Conservation (phyloP, 805 yeast genomes). For the Ogataea zsoltii region DNA sequence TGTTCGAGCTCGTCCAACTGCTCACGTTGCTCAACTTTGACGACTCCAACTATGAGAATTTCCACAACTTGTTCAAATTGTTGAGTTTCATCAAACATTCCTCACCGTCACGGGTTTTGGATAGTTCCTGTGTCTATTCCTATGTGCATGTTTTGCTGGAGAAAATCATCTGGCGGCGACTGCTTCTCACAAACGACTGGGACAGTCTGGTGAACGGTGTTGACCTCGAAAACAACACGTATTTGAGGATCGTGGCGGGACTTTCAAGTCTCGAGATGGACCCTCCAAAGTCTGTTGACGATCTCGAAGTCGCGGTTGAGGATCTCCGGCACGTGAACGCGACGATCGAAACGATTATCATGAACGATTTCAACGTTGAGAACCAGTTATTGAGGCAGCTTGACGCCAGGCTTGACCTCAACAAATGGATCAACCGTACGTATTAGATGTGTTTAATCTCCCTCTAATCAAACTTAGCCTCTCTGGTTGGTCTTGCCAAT, state of each 20-base stretch:
- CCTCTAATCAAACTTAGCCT: background rate
- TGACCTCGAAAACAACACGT: slow-evolving; percentile 15
- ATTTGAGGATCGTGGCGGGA: slow-evolving; percentile 16
- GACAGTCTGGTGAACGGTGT: slow-evolving; percentile 28
- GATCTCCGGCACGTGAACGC: slow-evolving; percentile 15
- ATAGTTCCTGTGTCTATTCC: slow-evolving; percentile 6
- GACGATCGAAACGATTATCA: slow-evolving; percentile 5
- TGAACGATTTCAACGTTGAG: slow-evolving; percentile 11
- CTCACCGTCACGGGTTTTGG: slow-evolving; percentile 17
- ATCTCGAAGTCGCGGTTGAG: slow-evolving; percentile 13
- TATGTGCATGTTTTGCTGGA: slow-evolving; percentile 22
- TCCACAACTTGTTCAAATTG: slow-evolving; percentile 51
- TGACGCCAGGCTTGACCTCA: slow-evolving; percentile 21
- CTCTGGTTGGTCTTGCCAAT: slow-evolving; percentile 13
- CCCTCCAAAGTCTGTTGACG: slow-evolving; percentile 12
- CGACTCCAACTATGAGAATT: slow-evolving; percentile 49
- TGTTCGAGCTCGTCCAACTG: slow-evolving; percentile 51
- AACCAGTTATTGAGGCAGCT: slow-evolving; percentile 20
- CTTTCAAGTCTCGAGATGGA: slow-evolving; percentile 12
- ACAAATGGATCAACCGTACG: slow-evolving; percentile 29
- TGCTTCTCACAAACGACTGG: slow-evolving; percentile 58
- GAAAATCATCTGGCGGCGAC: slow-evolving; percentile 57
- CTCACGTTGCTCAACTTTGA: slow-evolving; percentile 44
- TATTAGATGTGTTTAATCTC: slow-evolving; percentile 4
- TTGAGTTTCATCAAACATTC: slow-evolving; percentile 43